These are phyloP conservation scores for Yamadazyma endophytica DNA, from an alignment of 805 yeast species.

Conservation along the genomic window DNA sequence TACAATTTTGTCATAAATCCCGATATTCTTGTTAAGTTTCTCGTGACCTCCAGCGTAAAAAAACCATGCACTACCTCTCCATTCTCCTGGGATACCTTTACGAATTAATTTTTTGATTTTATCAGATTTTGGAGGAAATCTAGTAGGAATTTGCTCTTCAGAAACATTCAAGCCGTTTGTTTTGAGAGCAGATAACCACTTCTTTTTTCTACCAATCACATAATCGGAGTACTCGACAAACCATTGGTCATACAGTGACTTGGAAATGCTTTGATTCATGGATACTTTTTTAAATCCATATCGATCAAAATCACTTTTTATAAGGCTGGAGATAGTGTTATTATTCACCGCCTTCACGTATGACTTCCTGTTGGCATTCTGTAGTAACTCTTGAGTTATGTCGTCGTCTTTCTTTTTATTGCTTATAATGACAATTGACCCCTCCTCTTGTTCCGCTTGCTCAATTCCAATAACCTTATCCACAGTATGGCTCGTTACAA, in stretches of 20 bases:
- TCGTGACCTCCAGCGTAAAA: slow-evolving; percentile 86
- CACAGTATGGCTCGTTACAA: too few species aligned
- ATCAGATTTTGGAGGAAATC: slow-evolving; percentile 77
- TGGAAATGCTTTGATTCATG: slow-evolving; percentile 41
- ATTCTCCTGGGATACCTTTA: slow-evolving; percentile 93
- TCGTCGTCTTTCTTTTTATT: neutral
- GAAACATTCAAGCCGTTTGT: slow-evolving; percentile 61
- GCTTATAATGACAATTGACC: neutral
- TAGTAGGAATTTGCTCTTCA: slow-evolving; percentile 36
- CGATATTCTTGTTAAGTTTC: slow-evolving; percentile 60
- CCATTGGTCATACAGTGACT: slow-evolving; percentile 68
- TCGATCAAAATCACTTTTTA: slow-evolving; percentile 46
- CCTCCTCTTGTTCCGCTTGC: too few species aligned
- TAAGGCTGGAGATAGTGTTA: slow-evolving; percentile 9
- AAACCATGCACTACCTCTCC: slow-evolving; percentile 98
- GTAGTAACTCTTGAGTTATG: slow-evolving; percentile 4
- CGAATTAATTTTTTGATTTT: slow-evolving; percentile 77
- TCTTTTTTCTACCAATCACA: slow-evolving; percentile 58
- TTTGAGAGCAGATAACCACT: slow-evolving; percentile 69
- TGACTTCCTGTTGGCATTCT: slow-evolving; percentile 8
- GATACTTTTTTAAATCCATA: slow-evolving; percentile 83
- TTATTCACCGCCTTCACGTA: slow-evolving; percentile 7
- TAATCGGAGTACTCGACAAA: slow-evolving; percentile 64
- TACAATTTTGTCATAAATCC: slow-evolving; percentile 69
- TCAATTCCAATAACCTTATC: too few species aligned